Evolutionary conservation across 2,329 filamentous ascomycete species (phyloP).

Genomic region (Keithomyces neogunnii): DNA sequence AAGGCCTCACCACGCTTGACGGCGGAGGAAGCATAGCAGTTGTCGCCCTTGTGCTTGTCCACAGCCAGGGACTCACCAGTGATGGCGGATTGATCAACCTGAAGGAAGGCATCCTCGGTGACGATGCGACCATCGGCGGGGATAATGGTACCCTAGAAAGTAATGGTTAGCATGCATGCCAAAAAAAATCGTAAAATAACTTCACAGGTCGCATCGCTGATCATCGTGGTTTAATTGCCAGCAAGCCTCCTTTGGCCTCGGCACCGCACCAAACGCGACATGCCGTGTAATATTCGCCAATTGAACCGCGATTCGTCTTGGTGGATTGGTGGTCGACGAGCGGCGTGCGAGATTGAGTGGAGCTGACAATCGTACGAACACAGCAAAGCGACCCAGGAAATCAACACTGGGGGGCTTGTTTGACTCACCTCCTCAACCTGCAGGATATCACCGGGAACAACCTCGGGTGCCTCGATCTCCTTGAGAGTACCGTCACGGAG

Average conservation of each 20-base stretch:
- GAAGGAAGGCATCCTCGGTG: slow-evolving; percentile 74
- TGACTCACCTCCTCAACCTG: slow-evolving; percentile 62
- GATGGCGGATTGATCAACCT: slow-evolving; percentile 87
- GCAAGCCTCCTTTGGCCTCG: too few relatives aligned
- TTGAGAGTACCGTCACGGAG: slow-evolving; percentile 68
- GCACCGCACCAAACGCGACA: too few relatives aligned
- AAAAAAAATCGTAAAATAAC: too few relatives aligned
- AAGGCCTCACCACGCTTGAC: slow-evolving; percentile 88
- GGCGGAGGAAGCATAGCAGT: slow-evolving; percentile 75
- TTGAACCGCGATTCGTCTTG: neutral
- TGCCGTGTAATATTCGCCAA: neutral
- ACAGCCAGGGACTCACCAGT: slow-evolving; percentile 88
- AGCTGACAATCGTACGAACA: neutral
- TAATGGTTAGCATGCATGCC: neutral
- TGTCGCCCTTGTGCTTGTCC: slow-evolving; percentile 76
- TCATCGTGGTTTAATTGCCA: too few relatives aligned
- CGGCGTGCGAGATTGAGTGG: neutral
- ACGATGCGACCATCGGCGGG: slow-evolving; percentile 82
- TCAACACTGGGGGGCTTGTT: neutral
- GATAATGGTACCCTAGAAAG: slow-evolving; percentile 65
- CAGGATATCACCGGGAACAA: slow-evolving; percentile 84
- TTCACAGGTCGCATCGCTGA: too few relatives aligned
- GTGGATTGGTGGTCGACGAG: neutral
- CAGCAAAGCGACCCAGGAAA: neutral
- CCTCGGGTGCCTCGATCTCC: slow-evolving; percentile 74